Evolutionary conservation across 495 filamentous ascomycete genomes (phyloP).

Genomic region (Viridothelium virens): DNA sequence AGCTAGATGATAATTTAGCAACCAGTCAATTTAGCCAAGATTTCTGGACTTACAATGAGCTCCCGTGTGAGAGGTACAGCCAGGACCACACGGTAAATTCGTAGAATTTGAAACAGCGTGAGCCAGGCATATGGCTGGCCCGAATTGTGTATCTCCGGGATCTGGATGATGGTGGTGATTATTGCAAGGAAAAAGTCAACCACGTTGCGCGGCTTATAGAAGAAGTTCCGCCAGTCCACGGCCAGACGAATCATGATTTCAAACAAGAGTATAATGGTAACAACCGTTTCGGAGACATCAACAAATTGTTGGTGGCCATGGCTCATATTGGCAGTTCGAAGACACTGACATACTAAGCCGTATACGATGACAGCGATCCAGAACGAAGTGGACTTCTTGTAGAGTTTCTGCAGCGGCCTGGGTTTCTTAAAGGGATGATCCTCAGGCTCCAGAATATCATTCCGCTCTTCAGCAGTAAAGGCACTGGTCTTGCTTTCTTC

Average conservation of each 20-base stretch:
- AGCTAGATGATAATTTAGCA: constrained; percentile 26
- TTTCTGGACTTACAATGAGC: constrained; percentile 53
- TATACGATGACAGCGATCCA: constrained; percentile 78
- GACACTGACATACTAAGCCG: constrained; percentile 64
- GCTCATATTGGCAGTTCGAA: constrained; percentile 69
- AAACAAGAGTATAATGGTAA: constrained; percentile 69
- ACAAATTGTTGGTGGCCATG: constrained; percentile 47
- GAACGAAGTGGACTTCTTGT: constrained; percentile 62
- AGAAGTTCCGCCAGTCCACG: constrained; percentile 72
- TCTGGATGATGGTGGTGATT: constrained; percentile 74
- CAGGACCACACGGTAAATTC: constrained; percentile 86
- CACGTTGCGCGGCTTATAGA: constrained; percentile 61
- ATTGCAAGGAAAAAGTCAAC: constrained; percentile 73
- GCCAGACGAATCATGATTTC: constrained; percentile 78
- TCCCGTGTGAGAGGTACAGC: constrained; percentile 78
- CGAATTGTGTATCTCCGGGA: constrained; percentile 70
- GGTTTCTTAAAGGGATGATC: constrained; percentile 36
- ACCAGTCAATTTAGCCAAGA: background rate
- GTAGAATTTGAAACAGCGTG: constrained; percentile 85
- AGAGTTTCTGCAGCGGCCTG: constrained; percentile 57
- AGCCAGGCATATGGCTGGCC: constrained; percentile 80
- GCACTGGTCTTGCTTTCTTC: constrained; percentile 93
- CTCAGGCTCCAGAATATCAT: constrained; percentile 37
- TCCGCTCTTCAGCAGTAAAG: constrained; percentile 61
- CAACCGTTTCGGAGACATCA: constrained; percentile 61